Base-by-base conservation (phyloP, 1,284 basidiomycete species). In the Tylopilus microsporus region DNA sequence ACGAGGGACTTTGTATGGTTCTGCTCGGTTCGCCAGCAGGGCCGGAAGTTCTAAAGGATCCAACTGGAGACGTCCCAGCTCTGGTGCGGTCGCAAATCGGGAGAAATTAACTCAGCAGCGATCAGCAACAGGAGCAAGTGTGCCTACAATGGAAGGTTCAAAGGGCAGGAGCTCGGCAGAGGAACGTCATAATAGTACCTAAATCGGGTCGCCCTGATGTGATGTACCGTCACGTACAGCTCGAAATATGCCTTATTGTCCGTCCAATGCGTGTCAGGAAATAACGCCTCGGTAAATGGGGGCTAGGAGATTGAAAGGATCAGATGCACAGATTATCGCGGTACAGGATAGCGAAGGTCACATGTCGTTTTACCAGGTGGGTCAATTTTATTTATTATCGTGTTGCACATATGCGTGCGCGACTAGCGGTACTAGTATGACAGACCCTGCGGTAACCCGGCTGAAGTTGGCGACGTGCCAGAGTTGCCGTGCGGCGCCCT, bases 251-350 rank as follows among this genome's bases (percentile, higher is more conserved):
- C 13, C 53, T 54, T 65, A 64, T 69, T 70, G 63, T 66, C 61
- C 45, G 47, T 43, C 34, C 57, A 32, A 57, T 60, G 51, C 36
- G 56, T 71, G 60, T 63, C 66, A 60, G 49, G 59, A 47, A 55
- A 41, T 56, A 68, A 52, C 53, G 37, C 67, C 52, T 69, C 65
- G 68, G 65, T 66, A 70, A 70, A 60, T 48, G 10, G 25, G 52
- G 32, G 52, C 49, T 53, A 60, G 67, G 67, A 70, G 65, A 70
- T 71, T 71, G 66, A 70, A 69, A 49, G 69, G 70, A 70, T 60
- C 65, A 72, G 56, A 65, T 58, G 47, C 57, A 52, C 41, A 55
- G 53, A 67, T 62, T 50, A 60, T 62, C 42, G 51, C 56, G 42
- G 52, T 49, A 60, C 53, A 49, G 50, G 49, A 57, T 34, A 53